Percentiles rank a stretch among this genome's conserved stretches.
phyloP scores from a whole-genome alignment of 2,329 filamentous ascomycete genomes.

The Teratosphaeria viscida region DNA sequence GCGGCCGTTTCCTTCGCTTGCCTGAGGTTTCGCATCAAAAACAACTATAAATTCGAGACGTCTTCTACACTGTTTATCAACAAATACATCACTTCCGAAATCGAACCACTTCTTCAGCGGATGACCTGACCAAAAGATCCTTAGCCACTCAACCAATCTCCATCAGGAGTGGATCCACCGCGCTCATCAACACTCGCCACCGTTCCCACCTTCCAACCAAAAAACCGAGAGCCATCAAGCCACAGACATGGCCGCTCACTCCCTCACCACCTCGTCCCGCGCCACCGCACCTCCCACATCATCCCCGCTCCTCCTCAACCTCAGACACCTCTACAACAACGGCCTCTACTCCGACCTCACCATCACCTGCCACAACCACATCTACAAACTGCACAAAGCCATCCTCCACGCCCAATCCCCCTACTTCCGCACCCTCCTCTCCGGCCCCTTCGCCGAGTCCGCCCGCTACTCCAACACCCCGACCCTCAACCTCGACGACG shows the following conservation, averaged over 20 bases:
- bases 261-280: no score
- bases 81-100: background rate
- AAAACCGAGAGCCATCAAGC: no score
- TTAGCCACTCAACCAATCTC: background rate
- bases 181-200: background rate
- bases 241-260: no score
- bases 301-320: background rate
- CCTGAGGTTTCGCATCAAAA: background rate
- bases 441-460: slow-evolving; percentile 12
- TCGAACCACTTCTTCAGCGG: background rate
- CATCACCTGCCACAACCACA: slow-evolving; percentile 28
- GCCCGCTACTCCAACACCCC: background rate
- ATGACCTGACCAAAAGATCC: background rate
- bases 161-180: no score
- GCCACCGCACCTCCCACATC: background rate
- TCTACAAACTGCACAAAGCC: slow-evolving; percentile 32
- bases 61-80: background rate
- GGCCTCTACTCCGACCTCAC: slow-evolving; percentile 32
- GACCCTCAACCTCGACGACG: slow-evolving; percentile 1
- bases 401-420: slow-evolving; percentile 32
- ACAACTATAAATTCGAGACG: background rate
- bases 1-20: background rate
- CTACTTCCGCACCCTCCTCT: slow-evolving; percentile 33
- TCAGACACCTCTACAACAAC: slow-evolving; percentile 1
- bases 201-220: no score